A percentile compares a stretch with the other conserved stretches of the same genome.
These are phyloP conservation scores for Mycena crocata DNA, from an alignment of 768 basidiomycete species.

Conservation along the genomic window DNA sequence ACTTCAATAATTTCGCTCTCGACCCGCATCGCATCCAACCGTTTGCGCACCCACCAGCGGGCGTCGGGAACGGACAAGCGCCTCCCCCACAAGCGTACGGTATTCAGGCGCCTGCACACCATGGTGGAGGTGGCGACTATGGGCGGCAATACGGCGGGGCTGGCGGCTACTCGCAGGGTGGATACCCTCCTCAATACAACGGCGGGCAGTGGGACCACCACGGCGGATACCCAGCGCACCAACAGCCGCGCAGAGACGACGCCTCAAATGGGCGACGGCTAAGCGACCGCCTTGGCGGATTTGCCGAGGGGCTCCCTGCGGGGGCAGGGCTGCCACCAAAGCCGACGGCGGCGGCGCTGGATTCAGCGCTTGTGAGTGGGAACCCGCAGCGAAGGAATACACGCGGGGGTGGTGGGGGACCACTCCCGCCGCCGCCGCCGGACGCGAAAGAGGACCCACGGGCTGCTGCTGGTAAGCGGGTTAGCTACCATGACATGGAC, in stretches of 20 bases:
- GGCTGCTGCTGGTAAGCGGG: slow-evolving; percentile 86
- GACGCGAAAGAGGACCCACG: slow-evolving; percentile 94
- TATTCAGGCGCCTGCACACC: slow-evolving; percentile 66
- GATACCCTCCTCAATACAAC: slow-evolving; percentile 6
- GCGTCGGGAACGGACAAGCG: slow-evolving; percentile 73
- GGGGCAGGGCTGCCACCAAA: slow-evolving; percentile 86
- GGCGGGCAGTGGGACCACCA: slow-evolving; percentile 51
- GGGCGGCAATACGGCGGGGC: slow-evolving; percentile 49
- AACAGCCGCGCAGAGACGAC: slow-evolving; percentile 67
- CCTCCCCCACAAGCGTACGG: slow-evolving; percentile 90
- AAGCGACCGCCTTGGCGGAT: slow-evolving; percentile 86
- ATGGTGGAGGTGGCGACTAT: slow-evolving; percentile 53
- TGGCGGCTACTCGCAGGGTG: slow-evolving; percentile 37
- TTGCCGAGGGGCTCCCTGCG: slow-evolving; percentile 68
- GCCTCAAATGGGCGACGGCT: slow-evolving; percentile 70
- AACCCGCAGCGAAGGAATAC: slow-evolving; percentile 52
- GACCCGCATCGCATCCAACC: slow-evolving; percentile 95
- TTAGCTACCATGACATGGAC: slow-evolving; percentile 98
- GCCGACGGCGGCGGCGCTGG: slow-evolving; percentile 65
- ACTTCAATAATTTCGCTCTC: slow-evolving; percentile 96
- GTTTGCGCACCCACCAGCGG: slow-evolving; percentile 80
- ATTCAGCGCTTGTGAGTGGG: slow-evolving; percentile 64
- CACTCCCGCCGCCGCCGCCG: slow-evolving; percentile 83
- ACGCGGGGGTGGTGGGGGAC: slow-evolving; percentile 55
- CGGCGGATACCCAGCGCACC: slow-evolving; percentile 52